phyloP scores from a whole-genome alignment of 2,329 filamentous ascomycete genomes.

The Calonectria pauciramosa region DNA sequence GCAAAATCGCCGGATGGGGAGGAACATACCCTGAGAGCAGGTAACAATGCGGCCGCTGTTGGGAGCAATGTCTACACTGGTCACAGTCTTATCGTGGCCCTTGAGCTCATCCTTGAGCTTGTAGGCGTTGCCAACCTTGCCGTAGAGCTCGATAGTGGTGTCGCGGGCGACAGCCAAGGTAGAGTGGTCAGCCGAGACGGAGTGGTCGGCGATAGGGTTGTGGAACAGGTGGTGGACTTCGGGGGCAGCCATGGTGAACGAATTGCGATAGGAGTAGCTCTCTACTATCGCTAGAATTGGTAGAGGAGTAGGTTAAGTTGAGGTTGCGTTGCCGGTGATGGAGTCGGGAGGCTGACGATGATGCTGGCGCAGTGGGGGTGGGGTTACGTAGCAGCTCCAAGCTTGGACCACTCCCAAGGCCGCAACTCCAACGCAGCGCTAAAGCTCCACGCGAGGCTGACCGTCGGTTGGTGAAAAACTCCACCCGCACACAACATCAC shows the following conservation, averaged over 20 bases:
- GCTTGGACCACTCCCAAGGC: slow-evolving; percentile 43
- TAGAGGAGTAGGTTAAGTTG: slow-evolving; percentile 33
- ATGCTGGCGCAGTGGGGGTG: slow-evolving; percentile 40
- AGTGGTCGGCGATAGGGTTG: slow-evolving; percentile 96
- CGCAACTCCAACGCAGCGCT: slow-evolving; percentile 13
- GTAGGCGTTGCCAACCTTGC: slow-evolving; percentile 79
- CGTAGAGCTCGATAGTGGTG: slow-evolving; percentile 90
- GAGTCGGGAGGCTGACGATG: slow-evolving; percentile 35
- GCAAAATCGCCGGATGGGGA: neutral
- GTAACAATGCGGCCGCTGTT: slow-evolving; percentile 94
- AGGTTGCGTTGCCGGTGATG: slow-evolving; percentile 35
- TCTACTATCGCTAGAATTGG: slow-evolving; percentile 83
- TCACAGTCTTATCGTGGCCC: slow-evolving; percentile 97
- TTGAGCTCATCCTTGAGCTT: slow-evolving; percentile 92
- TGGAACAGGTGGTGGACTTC: slow-evolving; percentile 98
- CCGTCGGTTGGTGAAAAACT: slow-evolving; percentile 43
- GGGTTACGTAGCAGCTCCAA: slow-evolving; percentile 47
- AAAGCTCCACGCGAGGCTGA: slow-evolving; percentile 41
- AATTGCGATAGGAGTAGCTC: slow-evolving; percentile 74
- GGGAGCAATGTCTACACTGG: slow-evolving; percentile 94
- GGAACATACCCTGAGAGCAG: slow-evolving; percentile 85
- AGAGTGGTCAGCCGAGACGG: slow-evolving; percentile 92
- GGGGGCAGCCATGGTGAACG: slow-evolving; percentile 79
- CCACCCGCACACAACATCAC: slow-evolving; percentile 41
- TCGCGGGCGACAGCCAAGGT: slow-evolving; percentile 93